These are phyloP conservation scores for Phellinidium pouzarii DNA, from an alignment of 1,284 basidiomycete species.

Conservation along the genomic window DNA sequence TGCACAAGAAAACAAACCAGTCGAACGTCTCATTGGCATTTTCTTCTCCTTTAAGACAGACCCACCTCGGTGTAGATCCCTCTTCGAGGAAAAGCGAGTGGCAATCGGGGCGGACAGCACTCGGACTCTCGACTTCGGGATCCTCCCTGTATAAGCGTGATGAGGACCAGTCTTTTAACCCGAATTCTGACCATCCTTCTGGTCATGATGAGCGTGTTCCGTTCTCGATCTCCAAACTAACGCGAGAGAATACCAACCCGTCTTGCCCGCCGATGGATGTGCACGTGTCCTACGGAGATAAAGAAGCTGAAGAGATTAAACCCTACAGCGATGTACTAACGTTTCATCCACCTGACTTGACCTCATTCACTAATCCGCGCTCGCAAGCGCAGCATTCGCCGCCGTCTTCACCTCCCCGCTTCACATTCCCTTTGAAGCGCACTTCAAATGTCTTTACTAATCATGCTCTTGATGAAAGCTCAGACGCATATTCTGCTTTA, in stretches of 20 bases:
- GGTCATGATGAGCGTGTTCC: neutral
- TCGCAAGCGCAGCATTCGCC: neutral
- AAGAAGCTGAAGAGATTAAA: neutral
- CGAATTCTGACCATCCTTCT: neutral
- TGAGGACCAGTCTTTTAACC: neutral
- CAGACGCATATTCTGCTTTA: conserved; percentile 30
- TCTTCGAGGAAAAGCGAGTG: neutral
- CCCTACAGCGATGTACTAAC: neutral
- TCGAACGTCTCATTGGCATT: neutral
- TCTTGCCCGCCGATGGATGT: neutral
- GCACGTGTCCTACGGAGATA: neutral
- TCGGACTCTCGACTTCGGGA: neutral
- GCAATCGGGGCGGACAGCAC: neutral
- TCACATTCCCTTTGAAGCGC: neutral
- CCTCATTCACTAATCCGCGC: neutral
- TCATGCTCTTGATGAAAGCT: neutral
- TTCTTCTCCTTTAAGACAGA: neutral
- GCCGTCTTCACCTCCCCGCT: neutral
- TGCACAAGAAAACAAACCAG: too few relatives aligned
- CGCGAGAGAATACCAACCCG: neutral
- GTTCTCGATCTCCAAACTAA: neutral
- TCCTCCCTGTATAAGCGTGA: neutral
- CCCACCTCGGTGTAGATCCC: neutral
- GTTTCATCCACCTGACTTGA: neutral
- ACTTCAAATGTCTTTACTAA: neutral